These are phyloP conservation scores for Arachis hypogaea DNA, from an alignment of 306 rosid species.

Conservation along the genomic window DNA sequence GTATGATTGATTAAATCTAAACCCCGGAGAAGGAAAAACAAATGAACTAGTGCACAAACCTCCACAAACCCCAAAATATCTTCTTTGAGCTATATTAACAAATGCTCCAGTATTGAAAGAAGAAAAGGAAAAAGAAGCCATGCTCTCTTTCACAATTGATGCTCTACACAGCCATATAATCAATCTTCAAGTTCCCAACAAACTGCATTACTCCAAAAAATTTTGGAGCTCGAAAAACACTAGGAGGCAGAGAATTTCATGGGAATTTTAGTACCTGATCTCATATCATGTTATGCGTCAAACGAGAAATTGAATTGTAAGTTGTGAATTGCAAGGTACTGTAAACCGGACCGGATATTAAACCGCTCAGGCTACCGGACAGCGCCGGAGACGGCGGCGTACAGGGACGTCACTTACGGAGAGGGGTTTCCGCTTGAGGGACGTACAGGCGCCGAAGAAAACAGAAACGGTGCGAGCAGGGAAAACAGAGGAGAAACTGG, in stretches of 20 bases:
- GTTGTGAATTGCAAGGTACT: no score
- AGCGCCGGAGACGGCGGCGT: no score
- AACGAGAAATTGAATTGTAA: constrained; percentile 8
- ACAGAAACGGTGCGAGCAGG: no score
- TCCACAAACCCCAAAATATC: constrained; percentile 49
- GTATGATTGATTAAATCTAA: constrained; percentile 42
- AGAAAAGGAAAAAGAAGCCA: constrained; percentile 73
- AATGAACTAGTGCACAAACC: constrained; percentile 49
- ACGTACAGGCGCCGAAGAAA: no score
- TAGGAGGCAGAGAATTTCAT: constrained; percentile 17
- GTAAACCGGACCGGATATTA: no score
- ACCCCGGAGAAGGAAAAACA: constrained; percentile 45
- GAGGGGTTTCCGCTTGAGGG: no score
- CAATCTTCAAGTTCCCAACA: constrained; percentile 34
- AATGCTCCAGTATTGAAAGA: constrained; percentile 57
- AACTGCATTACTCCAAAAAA: constrained; percentile 37
- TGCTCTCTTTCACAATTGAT: constrained; percentile 35
- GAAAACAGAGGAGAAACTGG: no score
- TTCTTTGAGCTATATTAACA: constrained; percentile 40
- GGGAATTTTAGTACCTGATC: constrained; percentile 42
- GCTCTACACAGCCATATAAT: constrained; percentile 28
- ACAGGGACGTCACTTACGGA: no score
- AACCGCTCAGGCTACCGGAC: no score
- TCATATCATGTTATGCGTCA: neutral
- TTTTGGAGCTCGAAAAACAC: constrained; percentile 24